A percentile compares a stretch with the other conserved stretches of the same genome.
phyloP scores from a whole-genome alignment of 1,139 yeast genomes.

The Groenewaldozyma auringiensis region DNA sequence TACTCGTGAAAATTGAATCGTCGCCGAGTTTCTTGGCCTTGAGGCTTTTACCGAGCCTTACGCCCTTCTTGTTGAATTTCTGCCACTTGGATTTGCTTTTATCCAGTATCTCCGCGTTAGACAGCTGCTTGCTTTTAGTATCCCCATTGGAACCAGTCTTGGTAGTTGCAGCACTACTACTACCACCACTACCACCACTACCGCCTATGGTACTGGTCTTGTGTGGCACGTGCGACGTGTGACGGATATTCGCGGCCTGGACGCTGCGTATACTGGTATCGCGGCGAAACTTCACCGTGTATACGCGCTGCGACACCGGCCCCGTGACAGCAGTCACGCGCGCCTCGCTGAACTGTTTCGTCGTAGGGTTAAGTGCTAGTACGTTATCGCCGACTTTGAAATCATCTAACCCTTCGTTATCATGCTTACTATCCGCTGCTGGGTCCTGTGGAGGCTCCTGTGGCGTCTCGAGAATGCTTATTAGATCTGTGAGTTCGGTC shows the following conservation, averaged over 20 bases:
- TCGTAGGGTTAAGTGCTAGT: conserved; percentile 17
- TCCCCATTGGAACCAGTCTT: background rate
- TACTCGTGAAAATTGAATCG: conserved; percentile 24
- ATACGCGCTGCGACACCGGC: conserved; percentile 21
- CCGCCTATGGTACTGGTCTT: background rate
- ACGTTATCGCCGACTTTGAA: conserved; percentile 5
- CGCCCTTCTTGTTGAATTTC: conserved; percentile 25
- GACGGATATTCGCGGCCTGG: conserved; percentile 18
- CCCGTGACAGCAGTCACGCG: conserved; percentile 28
- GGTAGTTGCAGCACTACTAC: background rate
- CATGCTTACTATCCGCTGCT: background rate
- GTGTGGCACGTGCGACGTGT: conserved; percentile 3
- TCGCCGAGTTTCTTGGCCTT: conserved; percentile 19
- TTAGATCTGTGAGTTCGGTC: conserved; percentile 29
- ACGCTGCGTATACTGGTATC: conserved; percentile 24
- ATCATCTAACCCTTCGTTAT: background rate
- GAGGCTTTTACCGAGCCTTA: conserved; percentile 19
- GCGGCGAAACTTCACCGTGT: conserved; percentile 24
- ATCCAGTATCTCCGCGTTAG: conserved; percentile 21
- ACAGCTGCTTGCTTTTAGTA: conserved; percentile 14
- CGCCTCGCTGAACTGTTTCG: conserved; percentile 24
- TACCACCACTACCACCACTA: background rate
- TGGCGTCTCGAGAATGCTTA: conserved; percentile 23
- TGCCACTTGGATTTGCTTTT: conserved; percentile 31
- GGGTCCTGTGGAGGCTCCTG: conserved; percentile 1